Evolutionary conservation across 2,329 filamentous ascomycete species (phyloP).

Genomic region (Cordyceps farinosa): DNA sequence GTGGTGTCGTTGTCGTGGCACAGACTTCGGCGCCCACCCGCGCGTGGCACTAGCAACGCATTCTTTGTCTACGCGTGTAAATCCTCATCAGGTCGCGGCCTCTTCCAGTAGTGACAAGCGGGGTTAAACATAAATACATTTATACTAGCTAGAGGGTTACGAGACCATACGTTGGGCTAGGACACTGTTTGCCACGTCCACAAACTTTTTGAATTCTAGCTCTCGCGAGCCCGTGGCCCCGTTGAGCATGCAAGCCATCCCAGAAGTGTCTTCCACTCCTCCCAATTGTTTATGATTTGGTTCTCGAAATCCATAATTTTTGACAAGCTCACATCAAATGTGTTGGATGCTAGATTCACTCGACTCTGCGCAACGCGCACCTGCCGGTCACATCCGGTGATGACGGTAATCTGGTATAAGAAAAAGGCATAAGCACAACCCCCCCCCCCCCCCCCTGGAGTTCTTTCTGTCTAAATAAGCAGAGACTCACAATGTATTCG

Average conservation of each 20-base stretch:
- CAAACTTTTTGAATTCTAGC: background rate
- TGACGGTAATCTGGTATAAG: background rate
- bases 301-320: background rate
- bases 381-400: conserved; percentile 2
- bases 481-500: background rate
- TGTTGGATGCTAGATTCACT: background rate
- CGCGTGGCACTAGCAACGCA: too few species aligned
- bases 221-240: background rate
- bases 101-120: too few species aligned
- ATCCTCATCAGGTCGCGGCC: too few species aligned
- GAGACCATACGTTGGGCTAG: too few species aligned
- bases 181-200: too few species aligned
- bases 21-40: too few species aligned
- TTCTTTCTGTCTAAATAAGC: too few species aligned
- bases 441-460: too few species aligned
- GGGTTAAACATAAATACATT: too few species aligned
- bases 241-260: background rate
- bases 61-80: too few species aligned
- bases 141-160: too few species aligned
- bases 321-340: conserved; percentile 3
- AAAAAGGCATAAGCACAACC: background rate
- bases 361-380: conserved; percentile 1
- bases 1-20: too few species aligned
- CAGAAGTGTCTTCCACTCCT: background rate
- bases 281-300: background rate